Conservation (phyloP, 306 rosid genomes). For the Acacia crassicarpa region DNA sequence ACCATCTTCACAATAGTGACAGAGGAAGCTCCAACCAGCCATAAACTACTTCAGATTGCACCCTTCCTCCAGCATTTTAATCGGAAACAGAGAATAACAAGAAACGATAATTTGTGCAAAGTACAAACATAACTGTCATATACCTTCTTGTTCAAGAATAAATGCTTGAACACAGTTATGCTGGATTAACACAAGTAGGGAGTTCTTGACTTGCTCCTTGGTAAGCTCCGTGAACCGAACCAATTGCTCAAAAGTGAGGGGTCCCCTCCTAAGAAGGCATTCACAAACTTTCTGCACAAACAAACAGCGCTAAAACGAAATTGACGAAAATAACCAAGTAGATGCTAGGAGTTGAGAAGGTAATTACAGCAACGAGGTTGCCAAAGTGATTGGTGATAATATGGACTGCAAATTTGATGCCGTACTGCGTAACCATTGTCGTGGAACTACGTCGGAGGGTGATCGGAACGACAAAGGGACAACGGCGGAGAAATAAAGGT, state of each 20-base stretch:
- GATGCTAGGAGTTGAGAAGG: background rate
- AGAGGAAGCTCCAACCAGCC: background rate
- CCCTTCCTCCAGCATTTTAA: background rate
- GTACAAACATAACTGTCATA: background rate
- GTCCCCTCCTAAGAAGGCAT: constrained; percentile 56
- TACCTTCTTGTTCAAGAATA: constrained; percentile 36
- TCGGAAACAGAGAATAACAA: constrained; percentile 1
- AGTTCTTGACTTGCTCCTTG: constrained; percentile 64
- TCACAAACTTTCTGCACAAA: constrained; percentile 78
- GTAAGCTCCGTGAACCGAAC: constrained; percentile 65
- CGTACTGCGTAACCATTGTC: constrained; percentile 54
- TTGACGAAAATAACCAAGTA: background rate
- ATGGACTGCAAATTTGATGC: constrained; percentile 69
- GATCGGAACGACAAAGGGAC: background rate
- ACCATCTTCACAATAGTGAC: background rate
- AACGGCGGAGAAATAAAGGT: background rate
- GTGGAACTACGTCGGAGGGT: background rate
- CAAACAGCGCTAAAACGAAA: background rate
- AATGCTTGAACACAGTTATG: constrained; percentile 86
- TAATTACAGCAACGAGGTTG: constrained; percentile 65
- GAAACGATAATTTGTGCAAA: background rate
- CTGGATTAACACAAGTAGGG: constrained; percentile 81
- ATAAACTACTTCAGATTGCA: background rate
- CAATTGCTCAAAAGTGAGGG: constrained; percentile 46
- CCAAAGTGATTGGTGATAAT: constrained; percentile 83